Evolutionary conservation across 2,329 filamentous ascomycete species (phyloP).

Genomic region (Penicillium sclerotiorum): DNA sequence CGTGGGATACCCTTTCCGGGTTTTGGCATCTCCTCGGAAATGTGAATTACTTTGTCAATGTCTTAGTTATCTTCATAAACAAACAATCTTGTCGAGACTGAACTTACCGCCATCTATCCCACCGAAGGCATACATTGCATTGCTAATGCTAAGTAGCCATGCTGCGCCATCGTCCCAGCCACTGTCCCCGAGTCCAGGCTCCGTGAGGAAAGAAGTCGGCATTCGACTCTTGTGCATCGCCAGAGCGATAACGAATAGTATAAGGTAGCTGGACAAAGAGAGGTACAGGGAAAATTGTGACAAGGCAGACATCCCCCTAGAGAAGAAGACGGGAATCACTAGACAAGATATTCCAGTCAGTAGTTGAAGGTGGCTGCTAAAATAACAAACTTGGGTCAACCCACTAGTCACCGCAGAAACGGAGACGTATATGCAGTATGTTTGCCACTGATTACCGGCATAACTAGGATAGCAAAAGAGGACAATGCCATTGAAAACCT

Average conservation of each 20-base stretch:
- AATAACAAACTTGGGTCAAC: background rate
- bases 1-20: background rate
- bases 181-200: background rate
- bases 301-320: background rate
- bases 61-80: background rate
- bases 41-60: background rate
- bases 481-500: background rate
- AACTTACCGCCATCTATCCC: background rate
- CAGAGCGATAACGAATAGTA: background rate
- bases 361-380: background rate
- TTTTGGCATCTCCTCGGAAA: background rate
- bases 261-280: background rate
- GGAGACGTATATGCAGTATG: background rate
- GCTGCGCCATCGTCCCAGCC: background rate
- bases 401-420: background rate
- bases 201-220: background rate
- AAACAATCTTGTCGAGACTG: background rate
- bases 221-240: background rate
- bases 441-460: background rate
- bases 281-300: background rate
- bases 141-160: background rate
- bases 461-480: background rate
- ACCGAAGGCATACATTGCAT: background rate
- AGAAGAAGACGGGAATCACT: background rate
- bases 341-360: background rate